Base-by-base conservation (phyloP, 805 yeast species). In the Komagataella mondaviorum region DNA sequence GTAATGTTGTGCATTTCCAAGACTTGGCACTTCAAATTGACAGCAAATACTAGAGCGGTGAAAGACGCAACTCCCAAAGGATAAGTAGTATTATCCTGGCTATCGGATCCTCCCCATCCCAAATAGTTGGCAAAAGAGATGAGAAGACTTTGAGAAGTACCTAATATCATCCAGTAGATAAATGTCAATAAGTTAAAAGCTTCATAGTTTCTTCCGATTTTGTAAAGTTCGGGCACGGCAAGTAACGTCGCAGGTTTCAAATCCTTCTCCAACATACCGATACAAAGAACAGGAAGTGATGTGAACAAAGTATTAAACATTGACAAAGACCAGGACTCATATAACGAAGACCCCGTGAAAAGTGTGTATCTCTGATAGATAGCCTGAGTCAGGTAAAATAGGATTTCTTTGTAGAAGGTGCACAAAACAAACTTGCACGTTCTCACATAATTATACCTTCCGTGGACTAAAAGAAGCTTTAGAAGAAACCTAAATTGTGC, bases 221-320 rank as follows among this genome's bases (percentile, higher is more conserved):
- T 59, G 62, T 93, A 93, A 23, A 93, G 70, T 64, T 90, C 96
- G 0, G 99, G 99, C 4, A 89, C 85, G 0, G 98, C 93, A 50
- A 91, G 64, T 51, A 93, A 71, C 0, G 98, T 91, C 1, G 93
- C 79, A 1, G 98, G 95, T 49, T 81, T 75, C 62, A 93, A 72
- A 60, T 93, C 99, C 61, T 85, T 85, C 59, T 91, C 96, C 66
- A 93, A 85, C 80, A 90, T 87, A n/a, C 99, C 99, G 51, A 93
- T 72, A 60, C 95, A 85, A 44, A 93, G 66, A 2, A 93, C 98
- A 0, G 96, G 90, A 49, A 93, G 71, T 0, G 96, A 88, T 0
- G 99, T 91, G 69, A 93, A 95, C 55, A 93, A 73, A 0, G 99
- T 95, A 64, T 93, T 95, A 71, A 86, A 93, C 97, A 95, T 90